phyloP scores from a whole-genome alignment of 345 rosid genomes.

The Populus euphratica region DNA sequence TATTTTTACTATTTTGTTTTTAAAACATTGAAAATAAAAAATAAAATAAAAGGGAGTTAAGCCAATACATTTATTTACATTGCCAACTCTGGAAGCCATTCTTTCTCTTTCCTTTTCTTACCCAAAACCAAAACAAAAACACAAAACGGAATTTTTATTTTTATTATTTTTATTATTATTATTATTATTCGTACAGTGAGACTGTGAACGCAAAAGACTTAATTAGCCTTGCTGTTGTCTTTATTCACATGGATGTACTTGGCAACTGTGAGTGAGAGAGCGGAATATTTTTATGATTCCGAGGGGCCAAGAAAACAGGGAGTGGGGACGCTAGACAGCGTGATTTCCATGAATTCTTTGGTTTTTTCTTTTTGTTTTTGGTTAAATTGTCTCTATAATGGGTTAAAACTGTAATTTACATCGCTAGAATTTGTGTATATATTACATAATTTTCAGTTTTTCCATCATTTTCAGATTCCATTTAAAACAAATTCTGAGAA shows the following conservation, averaged over 20 bases:
- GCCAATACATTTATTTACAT: constrained; percentile 28
- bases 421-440: background rate
- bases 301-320: background rate
- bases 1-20: no score
- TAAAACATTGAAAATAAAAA: no score
- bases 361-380: background rate
- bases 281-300: background rate
- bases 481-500: background rate
- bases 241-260: background rate
- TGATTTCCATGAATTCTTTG: constrained; percentile 12
- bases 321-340: background rate
- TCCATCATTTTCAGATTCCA: background rate
- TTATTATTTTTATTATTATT: background rate
- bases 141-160: background rate
- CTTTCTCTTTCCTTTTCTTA: constrained; percentile 17
- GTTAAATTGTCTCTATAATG: background rate
- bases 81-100: constrained; percentile 82
- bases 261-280: background rate
- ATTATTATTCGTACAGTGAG: background rate
- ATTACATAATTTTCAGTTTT: background rate
- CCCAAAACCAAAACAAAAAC: background rate
- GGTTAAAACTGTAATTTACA: background rate
- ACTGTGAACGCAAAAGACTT: constrained; percentile 8
- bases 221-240: constrained; percentile 1
- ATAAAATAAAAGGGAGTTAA: background rate